These are phyloP conservation scores for Daldinia bambusicola DNA, from an alignment of 495 filamentous ascomycete genomes.

Conservation along the genomic window DNA sequence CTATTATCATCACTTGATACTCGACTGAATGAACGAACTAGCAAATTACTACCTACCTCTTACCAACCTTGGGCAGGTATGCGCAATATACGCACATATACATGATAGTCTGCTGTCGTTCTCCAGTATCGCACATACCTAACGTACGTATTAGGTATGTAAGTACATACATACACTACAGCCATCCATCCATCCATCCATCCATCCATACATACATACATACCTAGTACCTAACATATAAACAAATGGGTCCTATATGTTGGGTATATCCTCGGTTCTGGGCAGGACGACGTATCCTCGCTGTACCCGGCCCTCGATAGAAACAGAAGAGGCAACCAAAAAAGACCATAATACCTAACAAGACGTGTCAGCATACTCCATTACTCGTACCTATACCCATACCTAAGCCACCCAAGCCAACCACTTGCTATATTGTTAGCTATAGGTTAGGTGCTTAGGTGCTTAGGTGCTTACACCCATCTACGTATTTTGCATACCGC, in stretches of 20 bases:
- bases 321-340: constrained; percentile 12
- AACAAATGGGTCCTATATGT: constrained; percentile 9
- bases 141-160: background rate
- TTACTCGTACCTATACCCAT: constrained; percentile 32
- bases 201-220: constrained; percentile 13
- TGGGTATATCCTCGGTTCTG: constrained; percentile 22
- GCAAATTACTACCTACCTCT: background rate
- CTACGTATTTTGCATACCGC: constrained; percentile 2
- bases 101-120: constrained; percentile 23
- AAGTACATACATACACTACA: background rate
- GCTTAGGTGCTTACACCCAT: background rate
- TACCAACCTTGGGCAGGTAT: constrained; percentile 30
- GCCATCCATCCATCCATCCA: no score
- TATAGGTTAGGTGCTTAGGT: background rate
- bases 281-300: background rate
- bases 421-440: constrained; percentile 6
- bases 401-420: background rate
- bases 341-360: constrained; percentile 34
- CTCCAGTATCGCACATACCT: constrained; percentile 22
- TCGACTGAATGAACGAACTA: background rate
- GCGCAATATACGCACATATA: constrained; percentile 35
- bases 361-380: constrained; percentile 31
- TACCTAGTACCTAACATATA: constrained; percentile 20
- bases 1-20: background rate
- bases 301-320: constrained; percentile 16